Conservation (phyloP, 805 yeast species). For the Wickerhamomyces bovis region DNA sequence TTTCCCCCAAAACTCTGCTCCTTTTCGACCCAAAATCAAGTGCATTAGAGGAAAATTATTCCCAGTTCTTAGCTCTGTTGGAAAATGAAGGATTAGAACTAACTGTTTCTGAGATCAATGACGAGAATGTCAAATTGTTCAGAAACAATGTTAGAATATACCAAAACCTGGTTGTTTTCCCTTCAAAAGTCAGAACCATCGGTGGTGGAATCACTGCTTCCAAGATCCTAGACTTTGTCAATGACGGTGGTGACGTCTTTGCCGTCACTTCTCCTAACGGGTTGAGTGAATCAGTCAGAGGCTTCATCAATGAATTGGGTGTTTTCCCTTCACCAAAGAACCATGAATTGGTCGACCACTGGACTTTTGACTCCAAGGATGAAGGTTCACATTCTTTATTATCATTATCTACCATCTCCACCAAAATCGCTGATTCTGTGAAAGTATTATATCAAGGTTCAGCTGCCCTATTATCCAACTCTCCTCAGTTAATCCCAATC, state of each 20-base stretch:
- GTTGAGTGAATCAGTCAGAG: conserved; percentile 55
- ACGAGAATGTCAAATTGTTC: conserved; percentile 26
- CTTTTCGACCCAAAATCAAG: conserved; percentile 18
- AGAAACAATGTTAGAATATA: conserved; percentile 39
- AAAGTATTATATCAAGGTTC: conserved; percentile 42
- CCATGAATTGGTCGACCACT: conserved; percentile 60
- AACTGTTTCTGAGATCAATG: conserved; percentile 21
- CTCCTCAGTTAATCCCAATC: conserved; percentile 65
- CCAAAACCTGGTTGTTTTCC: conserved; percentile 55
- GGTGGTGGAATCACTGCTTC: conserved; percentile 36
- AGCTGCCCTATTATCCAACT: conserved; percentile 66
- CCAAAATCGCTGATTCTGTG: conserved; percentile 5
- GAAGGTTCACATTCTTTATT: conserved; percentile 16
- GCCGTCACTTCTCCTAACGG: conserved; percentile 49
- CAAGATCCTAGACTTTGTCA: conserved; percentile 52
- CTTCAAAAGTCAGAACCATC: conserved; percentile 44
- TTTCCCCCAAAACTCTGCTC: conserved; percentile 13
- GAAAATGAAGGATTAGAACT: conserved; percentile 28
- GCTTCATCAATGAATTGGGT: conserved; percentile 73
- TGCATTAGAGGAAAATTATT: conserved; percentile 16
- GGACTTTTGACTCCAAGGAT: conserved; percentile 30
- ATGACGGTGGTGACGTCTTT: conserved; percentile 69
- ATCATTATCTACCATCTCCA: conserved; percentile 7
- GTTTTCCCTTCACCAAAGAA: conserved; percentile 78
- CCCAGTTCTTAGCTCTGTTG: conserved; percentile 6